Evolutionary conservation across 148 eudicot genomes (phyloP).

Genomic region (Camellia granthamiana): DNA sequence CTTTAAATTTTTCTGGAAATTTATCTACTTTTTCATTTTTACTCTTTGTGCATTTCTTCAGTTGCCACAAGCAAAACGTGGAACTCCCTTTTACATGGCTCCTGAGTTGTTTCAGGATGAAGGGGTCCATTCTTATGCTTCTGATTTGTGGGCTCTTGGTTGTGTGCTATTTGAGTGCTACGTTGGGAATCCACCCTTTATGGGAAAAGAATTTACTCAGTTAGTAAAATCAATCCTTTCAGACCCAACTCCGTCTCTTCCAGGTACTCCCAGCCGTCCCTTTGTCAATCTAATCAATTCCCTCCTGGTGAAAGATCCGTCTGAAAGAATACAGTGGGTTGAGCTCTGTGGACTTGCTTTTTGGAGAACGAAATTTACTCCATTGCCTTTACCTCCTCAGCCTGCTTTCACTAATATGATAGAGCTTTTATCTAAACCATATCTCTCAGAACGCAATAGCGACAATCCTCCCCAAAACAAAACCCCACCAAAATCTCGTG

Average conservation of each 20-base stretch:
- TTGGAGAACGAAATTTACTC: constrained; percentile 59
- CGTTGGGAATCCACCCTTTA: constrained; percentile 85
- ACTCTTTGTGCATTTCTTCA: constrained; percentile 30
- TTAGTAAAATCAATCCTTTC: constrained; percentile 80
- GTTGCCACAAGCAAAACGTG: constrained; percentile 96
- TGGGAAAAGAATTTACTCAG: constrained; percentile 78
- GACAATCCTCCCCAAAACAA: constrained; percentile 50
- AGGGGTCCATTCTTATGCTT: constrained; percentile 94
- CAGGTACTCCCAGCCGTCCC: constrained; percentile 72
- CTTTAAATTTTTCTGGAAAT: neutral
- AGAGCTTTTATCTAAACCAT: constrained; percentile 51
- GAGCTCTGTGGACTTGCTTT: constrained; percentile 86
- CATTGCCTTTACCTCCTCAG: constrained; percentile 68
- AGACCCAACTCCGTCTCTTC: constrained; percentile 89
- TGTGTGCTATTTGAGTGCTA: constrained; percentile 95
- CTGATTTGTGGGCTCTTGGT: constrained; percentile 98
- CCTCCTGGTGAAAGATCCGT: constrained; percentile 86
- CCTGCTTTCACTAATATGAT: constrained; percentile 80
- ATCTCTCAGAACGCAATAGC: constrained; percentile 69
- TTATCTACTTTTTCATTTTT: constrained; percentile 14
- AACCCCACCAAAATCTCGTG: constrained; percentile 57
- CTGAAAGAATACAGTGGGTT: constrained; percentile 90
- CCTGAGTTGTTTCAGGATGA: constrained; percentile 98
- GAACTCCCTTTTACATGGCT: constrained; percentile 98
- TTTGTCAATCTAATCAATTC: constrained; percentile 85